phyloP scores from a whole-genome alignment of 108 stramenopile species.

The Hondaea fermentalgiana region DNA sequence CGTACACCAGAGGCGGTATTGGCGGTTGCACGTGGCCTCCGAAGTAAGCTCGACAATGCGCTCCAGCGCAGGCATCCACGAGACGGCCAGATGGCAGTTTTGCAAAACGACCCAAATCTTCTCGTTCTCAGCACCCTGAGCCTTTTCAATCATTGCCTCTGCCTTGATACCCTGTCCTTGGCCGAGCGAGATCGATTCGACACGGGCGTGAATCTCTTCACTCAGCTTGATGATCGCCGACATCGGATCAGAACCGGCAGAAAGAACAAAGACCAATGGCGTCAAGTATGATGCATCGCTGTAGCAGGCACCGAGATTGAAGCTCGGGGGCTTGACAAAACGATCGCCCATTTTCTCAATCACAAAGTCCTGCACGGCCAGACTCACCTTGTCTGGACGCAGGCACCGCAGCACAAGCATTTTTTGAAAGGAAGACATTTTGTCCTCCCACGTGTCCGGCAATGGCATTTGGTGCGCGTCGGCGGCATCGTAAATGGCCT shows the following conservation, averaged over 20 bases:
- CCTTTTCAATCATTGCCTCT: slow-evolving; percentile 37
- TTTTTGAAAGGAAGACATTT: slow-evolving; percentile 25
- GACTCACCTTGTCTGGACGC: slow-evolving; percentile 45
- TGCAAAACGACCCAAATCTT: slow-evolving; percentile 53
- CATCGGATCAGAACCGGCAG: slow-evolving; percentile 52
- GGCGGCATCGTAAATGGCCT: slow-evolving; percentile 37
- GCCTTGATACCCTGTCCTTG: slow-evolving; percentile 55
- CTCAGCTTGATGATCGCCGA: slow-evolving; percentile 50
- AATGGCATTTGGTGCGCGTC: slow-evolving; percentile 41
- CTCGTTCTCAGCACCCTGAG: slow-evolving; percentile 36
- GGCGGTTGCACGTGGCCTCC: slow-evolving; percentile 15
- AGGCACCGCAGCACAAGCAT: slow-evolving; percentile 43
- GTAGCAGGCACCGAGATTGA: slow-evolving; percentile 48
- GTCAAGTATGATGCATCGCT: slow-evolving; percentile 41
- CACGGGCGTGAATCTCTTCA: slow-evolving; percentile 34
- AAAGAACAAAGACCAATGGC: slow-evolving; percentile 49
- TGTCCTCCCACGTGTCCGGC: slow-evolving; percentile 34
- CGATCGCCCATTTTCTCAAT: slow-evolving; percentile 39
- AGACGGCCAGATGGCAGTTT: slow-evolving; percentile 53
- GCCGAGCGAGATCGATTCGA: slow-evolving; percentile 43
- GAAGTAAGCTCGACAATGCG: slow-evolving; percentile 46
- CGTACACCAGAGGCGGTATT: slow-evolving; percentile 54
- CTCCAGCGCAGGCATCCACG: slow-evolving; percentile 58
- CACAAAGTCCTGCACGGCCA: slow-evolving; percentile 48
- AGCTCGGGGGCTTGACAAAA: slow-evolving; percentile 53